Percentiles rank a stretch among this genome's conserved stretches.
These are phyloP conservation scores for Lithospermum erythrorhizon DNA, from an alignment of 257 asterid species.

Conservation along the genomic window DNA sequence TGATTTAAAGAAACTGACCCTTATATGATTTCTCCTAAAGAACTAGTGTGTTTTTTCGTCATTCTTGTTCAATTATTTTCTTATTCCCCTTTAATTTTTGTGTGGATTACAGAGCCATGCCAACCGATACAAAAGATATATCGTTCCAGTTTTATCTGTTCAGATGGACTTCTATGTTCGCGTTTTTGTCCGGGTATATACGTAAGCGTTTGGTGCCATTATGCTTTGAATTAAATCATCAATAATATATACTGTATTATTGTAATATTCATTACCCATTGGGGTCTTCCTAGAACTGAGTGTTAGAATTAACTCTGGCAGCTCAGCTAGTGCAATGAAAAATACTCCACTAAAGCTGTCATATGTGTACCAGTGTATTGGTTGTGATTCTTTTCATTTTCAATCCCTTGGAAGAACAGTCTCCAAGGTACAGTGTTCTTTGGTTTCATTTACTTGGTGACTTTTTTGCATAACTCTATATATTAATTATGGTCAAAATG, in stretches of 20 bases:
- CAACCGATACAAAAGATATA: slow-evolving; percentile 86
- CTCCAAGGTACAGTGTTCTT: slow-evolving; percentile 41
- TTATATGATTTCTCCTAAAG: background rate
- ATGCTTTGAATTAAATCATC: background rate
- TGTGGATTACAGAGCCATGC: slow-evolving; percentile 77
- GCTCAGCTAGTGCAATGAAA: slow-evolving; percentile 95
- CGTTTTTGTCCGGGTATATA: slow-evolving; percentile 81
- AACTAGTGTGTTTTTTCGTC: background rate
- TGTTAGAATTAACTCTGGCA: slow-evolving; percentile 25
- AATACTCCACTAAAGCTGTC: slow-evolving; percentile 91
- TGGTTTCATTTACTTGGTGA: background rate
- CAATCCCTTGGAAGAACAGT: slow-evolving; percentile 90
- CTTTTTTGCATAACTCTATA: background rate
- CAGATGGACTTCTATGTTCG: slow-evolving; percentile 97
- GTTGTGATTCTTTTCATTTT: slow-evolving; percentile 96
- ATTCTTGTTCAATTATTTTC: background rate
- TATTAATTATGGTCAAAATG: no score
- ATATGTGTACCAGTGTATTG: slow-evolving; percentile 84
- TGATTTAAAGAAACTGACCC: background rate
- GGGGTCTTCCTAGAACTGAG: background rate
- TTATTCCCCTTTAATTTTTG: background rate
- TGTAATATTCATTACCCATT: background rate
- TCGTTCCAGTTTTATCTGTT: slow-evolving; percentile 84
- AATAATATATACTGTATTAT: slow-evolving; percentile 47
- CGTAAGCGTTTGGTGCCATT: slow-evolving; percentile 42